phyloP scores from a whole-genome alignment of 768 basidiomycete species.

The Macrolepiota albuminosa region DNA sequence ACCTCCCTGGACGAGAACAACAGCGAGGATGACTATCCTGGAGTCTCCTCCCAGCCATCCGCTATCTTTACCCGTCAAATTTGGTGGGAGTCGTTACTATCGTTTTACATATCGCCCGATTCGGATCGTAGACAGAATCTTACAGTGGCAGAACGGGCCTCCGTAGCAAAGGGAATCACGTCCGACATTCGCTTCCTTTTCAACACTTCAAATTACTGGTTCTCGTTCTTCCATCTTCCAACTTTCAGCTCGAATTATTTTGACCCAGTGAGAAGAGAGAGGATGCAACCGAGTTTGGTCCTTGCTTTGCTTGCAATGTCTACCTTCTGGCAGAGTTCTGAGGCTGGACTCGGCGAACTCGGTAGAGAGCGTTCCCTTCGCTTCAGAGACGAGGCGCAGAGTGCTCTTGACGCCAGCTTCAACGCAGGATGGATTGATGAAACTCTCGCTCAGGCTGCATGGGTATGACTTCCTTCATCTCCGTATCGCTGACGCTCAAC shows the following conservation, averaged over 20 bases:
- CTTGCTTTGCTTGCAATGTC: conserved; percentile 59
- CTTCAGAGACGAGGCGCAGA: conserved; percentile 65
- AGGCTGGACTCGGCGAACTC: conserved; percentile 42
- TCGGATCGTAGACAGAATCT: conserved; percentile 28
- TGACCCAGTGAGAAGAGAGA: conserved; percentile 46
- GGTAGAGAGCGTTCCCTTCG: conserved; percentile 55
- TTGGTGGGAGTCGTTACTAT: conserved; percentile 74
- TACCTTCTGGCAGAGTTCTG: conserved; percentile 68
- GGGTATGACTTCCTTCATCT: conserved; percentile 39
- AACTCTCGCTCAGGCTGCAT: conserved; percentile 69
- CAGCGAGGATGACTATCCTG: conserved; percentile 16
- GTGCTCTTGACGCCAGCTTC: conserved; percentile 65
- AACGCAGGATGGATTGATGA: conserved; percentile 71
- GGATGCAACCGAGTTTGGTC: conserved; percentile 65
- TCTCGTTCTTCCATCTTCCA: conserved; percentile 70
- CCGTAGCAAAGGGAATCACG: conserved; percentile 40
- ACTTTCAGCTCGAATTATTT: conserved; percentile 57
- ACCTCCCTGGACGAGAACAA: conserved; percentile 19
- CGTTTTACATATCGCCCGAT: conserved; percentile 42
- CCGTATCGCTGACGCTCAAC: neutral
- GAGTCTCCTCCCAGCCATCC: conserved; percentile 54
- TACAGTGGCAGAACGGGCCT: conserved; percentile 39
- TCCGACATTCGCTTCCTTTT: conserved; percentile 63
- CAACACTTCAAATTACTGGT: conserved; percentile 62
- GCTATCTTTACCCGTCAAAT: conserved; percentile 64